Percentiles rank a stretch among this genome's conserved stretches.
phyloP scores from a whole-genome alignment of 441 rosid species.

The Iberis amara region DNA sequence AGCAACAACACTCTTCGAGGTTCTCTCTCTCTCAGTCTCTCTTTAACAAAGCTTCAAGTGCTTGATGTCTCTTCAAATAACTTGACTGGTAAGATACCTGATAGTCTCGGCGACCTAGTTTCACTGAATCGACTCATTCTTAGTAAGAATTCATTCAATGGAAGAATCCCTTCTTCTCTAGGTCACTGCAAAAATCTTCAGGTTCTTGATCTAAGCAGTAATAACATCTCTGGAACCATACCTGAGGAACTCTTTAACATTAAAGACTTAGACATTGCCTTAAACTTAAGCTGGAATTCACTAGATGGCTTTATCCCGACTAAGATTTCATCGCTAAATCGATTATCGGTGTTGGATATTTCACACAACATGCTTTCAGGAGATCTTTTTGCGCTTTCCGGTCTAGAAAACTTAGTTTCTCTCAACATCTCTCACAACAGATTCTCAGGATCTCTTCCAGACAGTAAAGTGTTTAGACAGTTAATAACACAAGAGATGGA shows the following conservation, averaged over 20 bases:
- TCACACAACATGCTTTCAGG: slow-evolving; percentile 62
- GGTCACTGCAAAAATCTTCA: slow-evolving; percentile 52
- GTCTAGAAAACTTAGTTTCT: slow-evolving; percentile 55
- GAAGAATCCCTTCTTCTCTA: slow-evolving; percentile 45
- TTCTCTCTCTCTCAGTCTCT: slow-evolving; percentile 40
- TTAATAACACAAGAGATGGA: slow-evolving; percentile 38
- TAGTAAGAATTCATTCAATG: slow-evolving; percentile 39
- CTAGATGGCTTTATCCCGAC: slow-evolving; percentile 48
- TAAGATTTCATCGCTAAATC: slow-evolving; percentile 44
- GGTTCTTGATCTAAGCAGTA: slow-evolving; percentile 63
- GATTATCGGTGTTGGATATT: slow-evolving; percentile 53
- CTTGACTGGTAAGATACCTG: slow-evolving; percentile 43
- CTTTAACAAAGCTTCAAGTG: slow-evolving; percentile 48
- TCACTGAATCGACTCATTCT: slow-evolving; percentile 52
- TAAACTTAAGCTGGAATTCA: slow-evolving; percentile 63
- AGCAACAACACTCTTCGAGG: slow-evolving; percentile 65
- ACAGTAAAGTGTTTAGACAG: slow-evolving; percentile 56
- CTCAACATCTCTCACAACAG: slow-evolving; percentile 60
- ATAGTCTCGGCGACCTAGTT: slow-evolving; percentile 48
- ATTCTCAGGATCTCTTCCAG: slow-evolving; percentile 67
- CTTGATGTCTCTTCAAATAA: slow-evolving; percentile 51
- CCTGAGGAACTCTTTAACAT: slow-evolving; percentile 51
- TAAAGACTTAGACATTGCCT: slow-evolving; percentile 52
- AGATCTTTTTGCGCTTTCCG: slow-evolving; percentile 37
- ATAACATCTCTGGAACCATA: slow-evolving; percentile 44